phyloP scores from a whole-genome alignment of 768 basidiomycete species.

The Saitozyma sp. region DNA sequence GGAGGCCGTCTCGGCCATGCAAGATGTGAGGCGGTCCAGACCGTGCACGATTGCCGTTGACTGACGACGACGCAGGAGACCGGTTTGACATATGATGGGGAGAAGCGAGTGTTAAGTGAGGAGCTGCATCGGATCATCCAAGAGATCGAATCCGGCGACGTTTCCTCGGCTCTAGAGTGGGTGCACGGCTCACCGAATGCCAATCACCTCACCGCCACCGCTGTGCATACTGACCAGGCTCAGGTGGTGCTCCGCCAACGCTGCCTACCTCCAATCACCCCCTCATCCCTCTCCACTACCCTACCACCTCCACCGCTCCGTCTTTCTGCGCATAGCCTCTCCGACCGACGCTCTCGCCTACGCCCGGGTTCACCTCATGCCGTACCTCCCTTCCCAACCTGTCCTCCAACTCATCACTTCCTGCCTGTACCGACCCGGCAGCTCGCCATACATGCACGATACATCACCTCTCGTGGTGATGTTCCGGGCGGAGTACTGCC shows the following conservation, averaged over 20 bases:
- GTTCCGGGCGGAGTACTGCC: slow-evolving; percentile 87
- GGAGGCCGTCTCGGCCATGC: slow-evolving; percentile 41
- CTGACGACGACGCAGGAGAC: slow-evolving; percentile 25
- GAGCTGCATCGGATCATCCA: slow-evolving; percentile 36
- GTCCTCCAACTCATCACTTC: slow-evolving; percentile 45
- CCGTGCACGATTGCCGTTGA: not conserved
- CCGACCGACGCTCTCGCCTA: slow-evolving; percentile 66
- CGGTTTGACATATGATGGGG: slow-evolving; percentile 21
- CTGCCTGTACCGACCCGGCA: slow-evolving; percentile 60
- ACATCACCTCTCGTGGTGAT: slow-evolving; percentile 63
- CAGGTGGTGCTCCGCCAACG: slow-evolving; percentile 77
- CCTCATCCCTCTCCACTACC: slow-evolving; percentile 75
- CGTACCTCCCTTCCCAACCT: slow-evolving; percentile 63
- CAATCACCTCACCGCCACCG: not conserved
- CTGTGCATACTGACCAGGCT: too few species aligned
- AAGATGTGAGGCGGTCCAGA: slow-evolving; percentile 23
- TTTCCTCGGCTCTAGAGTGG: slow-evolving; percentile 72
- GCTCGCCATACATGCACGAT: slow-evolving; percentile 40
- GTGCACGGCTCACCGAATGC: slow-evolving; percentile 34
- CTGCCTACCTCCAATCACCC: slow-evolving; percentile 62
- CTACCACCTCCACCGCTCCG: slow-evolving; percentile 85
- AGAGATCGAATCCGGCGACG: slow-evolving; percentile 34
- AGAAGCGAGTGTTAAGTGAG: slow-evolving; percentile 17
- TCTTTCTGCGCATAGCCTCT: slow-evolving; percentile 75
- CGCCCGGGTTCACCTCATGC: slow-evolving; percentile 61